These are phyloP conservation scores for Firmiana major DNA, from an alignment of 345 rosid species.

Conservation along the genomic window DNA sequence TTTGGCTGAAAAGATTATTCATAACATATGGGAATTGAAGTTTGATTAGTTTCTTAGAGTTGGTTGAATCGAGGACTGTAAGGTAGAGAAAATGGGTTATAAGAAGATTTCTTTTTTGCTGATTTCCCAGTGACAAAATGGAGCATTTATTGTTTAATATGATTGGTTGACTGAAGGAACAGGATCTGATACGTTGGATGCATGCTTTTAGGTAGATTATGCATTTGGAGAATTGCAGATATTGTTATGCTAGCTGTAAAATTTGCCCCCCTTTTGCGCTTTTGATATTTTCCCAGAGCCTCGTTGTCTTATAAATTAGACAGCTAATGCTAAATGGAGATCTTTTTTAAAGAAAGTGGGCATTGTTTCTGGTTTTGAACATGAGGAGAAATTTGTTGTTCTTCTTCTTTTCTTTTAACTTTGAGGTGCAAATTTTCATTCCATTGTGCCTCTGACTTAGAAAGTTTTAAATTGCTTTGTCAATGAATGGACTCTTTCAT, in stretches of 20 bases:
- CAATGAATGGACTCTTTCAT: not conserved
- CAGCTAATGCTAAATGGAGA: not conserved
- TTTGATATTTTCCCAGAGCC: not conserved
- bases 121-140: constrained; percentile 1
- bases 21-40: not conserved
- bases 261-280: not conserved
- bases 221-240: not conserved
- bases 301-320: not conserved
- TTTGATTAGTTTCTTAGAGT: not conserved
- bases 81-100: not conserved
- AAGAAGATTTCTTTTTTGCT: not conserved
- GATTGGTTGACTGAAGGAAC: not conserved
- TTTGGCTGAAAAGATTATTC: not conserved
- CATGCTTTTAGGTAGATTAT: constrained; percentile 1
- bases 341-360: not conserved
- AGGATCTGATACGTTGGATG: not conserved
- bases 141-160: constrained; percentile 9
- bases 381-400: not conserved
- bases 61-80: not conserved
- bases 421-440: not conserved
- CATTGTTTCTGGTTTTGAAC: not conserved
- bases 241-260: not conserved
- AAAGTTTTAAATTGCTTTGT: not conserved
- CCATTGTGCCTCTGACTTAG: not conserved
- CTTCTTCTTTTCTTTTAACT: not conserved